Base-by-base conservation (phyloP, 345 rosid species). In the Eucalyptus curtisii region DNA sequence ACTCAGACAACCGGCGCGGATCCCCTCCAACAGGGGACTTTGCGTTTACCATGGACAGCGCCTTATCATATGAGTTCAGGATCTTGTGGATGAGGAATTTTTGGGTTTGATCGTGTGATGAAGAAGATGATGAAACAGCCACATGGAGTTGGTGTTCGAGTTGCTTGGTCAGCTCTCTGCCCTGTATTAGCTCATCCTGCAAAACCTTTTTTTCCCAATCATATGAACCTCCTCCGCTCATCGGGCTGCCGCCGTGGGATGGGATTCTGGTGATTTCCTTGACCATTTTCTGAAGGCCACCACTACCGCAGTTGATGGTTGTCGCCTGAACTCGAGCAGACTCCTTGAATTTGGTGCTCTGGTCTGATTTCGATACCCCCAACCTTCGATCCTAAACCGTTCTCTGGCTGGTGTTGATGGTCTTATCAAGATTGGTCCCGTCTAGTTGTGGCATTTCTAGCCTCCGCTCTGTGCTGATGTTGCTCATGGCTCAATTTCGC, bases 161-260 rank as follows among this genome's bases (percentile, higher is more conserved):
- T 44, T 44, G 47, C 47, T 44, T 44, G 47, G 10, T 8, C 47
- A 44, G 10, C 47, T 44, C 47, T 44, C 10, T 7, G 47, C 47
- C 47, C 47, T 44, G 47, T 44, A 2, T 44, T 44, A 44, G 10
- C 47, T 44, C 10, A 7, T 8, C 8, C 47, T 2, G 44, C 44
- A 42, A 6, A 6, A 2, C 3, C 10, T 2, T 44, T 44, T 44
- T 44, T 44, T 8, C 10, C 47, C 47, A 2, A 44, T 44, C 47
- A 44, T 7, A 8, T 44, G 10, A 44, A 10, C 8, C 10, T 44
- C 47, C 53, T 17, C 44, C 44, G 53, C 94, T 95, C 89, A 89
- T 91, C 33, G 96, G 97, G 88, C 97, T 95, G 37, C 91, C 95
- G 61, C 88, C 87, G 4, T 86, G 90, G 22, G 95, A 91, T 50